Percentiles rank a stretch among this genome's conserved stretches.
Evolutionary conservation across 371 early-diverging fungal genomes (phyloP).

Genomic region (Apophysomyces sp.): DNA sequence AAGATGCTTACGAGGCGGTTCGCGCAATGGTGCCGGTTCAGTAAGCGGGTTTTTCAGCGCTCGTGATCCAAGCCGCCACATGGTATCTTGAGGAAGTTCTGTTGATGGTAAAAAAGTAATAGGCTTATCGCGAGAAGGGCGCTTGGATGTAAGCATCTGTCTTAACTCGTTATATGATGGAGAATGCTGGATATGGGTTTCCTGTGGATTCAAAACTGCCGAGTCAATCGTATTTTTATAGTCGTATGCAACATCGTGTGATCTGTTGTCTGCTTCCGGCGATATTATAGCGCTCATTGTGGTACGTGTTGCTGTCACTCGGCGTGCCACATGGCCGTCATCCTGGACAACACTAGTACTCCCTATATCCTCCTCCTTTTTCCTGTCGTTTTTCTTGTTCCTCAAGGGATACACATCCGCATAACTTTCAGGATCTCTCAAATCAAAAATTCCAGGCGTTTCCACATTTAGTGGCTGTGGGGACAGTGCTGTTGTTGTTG

Average conservation of each 20-base stretch:
- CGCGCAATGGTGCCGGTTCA: constrained; percentile 15
- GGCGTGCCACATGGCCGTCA: neutral
- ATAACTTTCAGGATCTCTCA: neutral
- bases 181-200: neutral
- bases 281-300: neutral
- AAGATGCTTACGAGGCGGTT: constrained; percentile 60
- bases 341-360: neutral
- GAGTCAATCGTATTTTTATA: neutral
- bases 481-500: too few species aligned
- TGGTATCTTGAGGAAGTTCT: neutral
- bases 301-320: neutral
- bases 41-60: neutral
- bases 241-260: neutral
- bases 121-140: neutral
- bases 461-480: neutral
- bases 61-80: neutral
- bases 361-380: neutral
- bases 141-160: neutral
- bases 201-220: neutral
- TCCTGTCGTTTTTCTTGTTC: neutral
- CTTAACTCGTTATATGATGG: neutral
- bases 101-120: neutral
- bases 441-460: neutral
- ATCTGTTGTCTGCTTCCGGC: neutral
- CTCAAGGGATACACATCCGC: neutral